Base-by-base conservation (phyloP, 2,329 filamentous ascomycete species). In the Trichoderma koningii region DNA sequence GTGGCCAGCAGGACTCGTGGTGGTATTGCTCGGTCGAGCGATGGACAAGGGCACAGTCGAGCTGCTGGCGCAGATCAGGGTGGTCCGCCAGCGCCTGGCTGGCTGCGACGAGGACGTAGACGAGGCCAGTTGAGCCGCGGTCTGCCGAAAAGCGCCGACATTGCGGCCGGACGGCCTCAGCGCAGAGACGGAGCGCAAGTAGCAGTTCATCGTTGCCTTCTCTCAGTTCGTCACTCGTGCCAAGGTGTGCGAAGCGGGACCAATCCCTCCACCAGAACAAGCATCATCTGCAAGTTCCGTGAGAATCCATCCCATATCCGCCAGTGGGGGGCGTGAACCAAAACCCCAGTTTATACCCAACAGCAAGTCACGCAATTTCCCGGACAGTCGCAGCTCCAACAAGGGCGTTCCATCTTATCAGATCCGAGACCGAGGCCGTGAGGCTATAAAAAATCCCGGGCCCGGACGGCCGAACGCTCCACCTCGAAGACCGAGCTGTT, bases 401-500 rank as follows among this genome's bases (percentile, higher is more conserved):
- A 63, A 63, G 48, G 61, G 61, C 21, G 51, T 63, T 63, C 52
- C 64, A 67, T 55, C 62, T 61, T 66, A 64, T 66, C 53, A 67
- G 67, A 64, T 64, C 62, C 62, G 62, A 56, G 45, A 17, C 51
- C 62, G 45, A 57, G 52, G 53, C 45, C 47, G 62, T 59, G 62
- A 57, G 56, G n/a, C 34, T 50, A 60, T 60, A 19, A 55, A 42
- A 50, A 50, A n/a, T 10, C 28, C 47, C 47, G 47, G 47, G 7
- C 17, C 50, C 59, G 59, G 59, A 62, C 23, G 17, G 34, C 59
- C 59, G 48, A 53, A 53, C 48, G 53, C 34, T 50, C 53, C 52
- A 45, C 42, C 38, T 59, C 62, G 62, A 57, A 64, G 55, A 64
- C 71, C 71, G 71, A 71, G 60, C 48, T 41, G 38, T 23, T n/a